Evolutionary conservation across 2,329 filamentous ascomycete genomes (phyloP), one percentile per base, ranked within the genome.

Genomic region (Hypoxylon sp.): DNA sequence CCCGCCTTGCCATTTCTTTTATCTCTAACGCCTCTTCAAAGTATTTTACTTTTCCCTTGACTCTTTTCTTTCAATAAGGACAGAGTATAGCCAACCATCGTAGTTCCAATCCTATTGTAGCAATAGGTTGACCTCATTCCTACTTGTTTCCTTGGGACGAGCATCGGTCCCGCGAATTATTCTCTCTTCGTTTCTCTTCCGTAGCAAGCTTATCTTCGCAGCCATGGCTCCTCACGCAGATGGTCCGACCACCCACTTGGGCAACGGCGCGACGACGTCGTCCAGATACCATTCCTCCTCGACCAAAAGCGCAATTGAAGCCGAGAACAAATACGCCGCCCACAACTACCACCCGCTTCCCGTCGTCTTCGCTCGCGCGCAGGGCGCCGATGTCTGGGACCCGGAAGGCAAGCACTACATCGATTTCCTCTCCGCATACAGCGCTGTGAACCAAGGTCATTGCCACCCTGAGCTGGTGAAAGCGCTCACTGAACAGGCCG

Each of bases 301-400:
- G 27, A 95, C 94, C 48, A 84, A 90, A 64, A 85, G 88, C 75
- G 95, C 96, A 75, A 97, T 98, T 80, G 84, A 90, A 59, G 84
- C 90, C 59, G 96, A 99, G 84, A 86, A 93, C 77, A 85, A 92
- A 79, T 95, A 89, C 81, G 96, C 96, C 55, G 96, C 96, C 54
- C 96, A 99, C 89, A 99, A 99, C 86, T 99, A 99, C 86, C 95
- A 98, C 82, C 96, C 96, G 14, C 89, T 99, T 2, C 96, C 96
- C 44, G 91, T 99, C 67, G 96, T 97, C 78, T 98, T 98, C 81
- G 87, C 95, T 63, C 89, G 90, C 72, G 96, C 94, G 46, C 88
- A 91, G 76, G 96, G 95, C 54, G 91, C 92, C 78, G 91, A 92
- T 68, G 96, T 98, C 65, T 99, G 96, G 95, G 96, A 99, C 79